These are phyloP conservation scores for Gossypium raimondii DNA, from an alignment of 345 rosid species.

Conservation along the genomic window DNA sequence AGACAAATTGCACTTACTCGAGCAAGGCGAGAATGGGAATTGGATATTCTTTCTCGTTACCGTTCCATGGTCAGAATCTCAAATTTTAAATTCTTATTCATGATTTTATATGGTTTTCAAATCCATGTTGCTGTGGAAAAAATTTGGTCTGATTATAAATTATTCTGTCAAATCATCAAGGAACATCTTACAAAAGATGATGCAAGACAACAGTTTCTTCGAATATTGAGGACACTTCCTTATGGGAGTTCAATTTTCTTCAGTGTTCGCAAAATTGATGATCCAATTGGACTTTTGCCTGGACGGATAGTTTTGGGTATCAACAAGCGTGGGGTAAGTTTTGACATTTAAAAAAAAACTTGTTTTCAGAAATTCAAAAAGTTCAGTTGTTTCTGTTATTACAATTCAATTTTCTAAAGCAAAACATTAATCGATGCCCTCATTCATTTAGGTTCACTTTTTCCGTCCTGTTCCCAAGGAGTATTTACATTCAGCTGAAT, in stretches of 20 bases:
- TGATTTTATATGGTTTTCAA: neutral
- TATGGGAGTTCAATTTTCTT: constrained; percentile 96
- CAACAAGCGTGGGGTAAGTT: constrained; percentile 93
- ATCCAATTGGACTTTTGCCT: constrained; percentile 95
- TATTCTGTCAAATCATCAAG: constrained; percentile 32
- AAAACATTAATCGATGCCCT: constrained; percentile 19
- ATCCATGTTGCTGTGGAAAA: neutral
- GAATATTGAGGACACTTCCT: constrained; percentile 74
- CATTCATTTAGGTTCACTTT: constrained; percentile 68
- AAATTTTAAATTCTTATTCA: neutral
- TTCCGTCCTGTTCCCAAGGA: constrained; percentile 98
- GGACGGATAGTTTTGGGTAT: constrained; percentile 91
- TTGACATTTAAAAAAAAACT: neutral
- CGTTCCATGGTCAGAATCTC: constrained; percentile 60
- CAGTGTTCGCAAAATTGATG: constrained; percentile 90
- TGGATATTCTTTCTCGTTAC: constrained; percentile 88
- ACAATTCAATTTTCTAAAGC: neutral
- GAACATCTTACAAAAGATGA: constrained; percentile 93
- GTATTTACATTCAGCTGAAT: constrained; percentile 89
- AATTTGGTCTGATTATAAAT: constrained; percentile 14
- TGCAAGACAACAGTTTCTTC: constrained; percentile 88
- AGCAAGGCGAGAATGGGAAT: constrained; percentile 95
- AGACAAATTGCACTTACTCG: constrained; percentile 94
- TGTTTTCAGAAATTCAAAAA: neutral
- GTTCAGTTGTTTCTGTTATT: neutral